Conservation (phyloP, 805 yeast species). For the Saccharomycopsis capsularis region DNA sequence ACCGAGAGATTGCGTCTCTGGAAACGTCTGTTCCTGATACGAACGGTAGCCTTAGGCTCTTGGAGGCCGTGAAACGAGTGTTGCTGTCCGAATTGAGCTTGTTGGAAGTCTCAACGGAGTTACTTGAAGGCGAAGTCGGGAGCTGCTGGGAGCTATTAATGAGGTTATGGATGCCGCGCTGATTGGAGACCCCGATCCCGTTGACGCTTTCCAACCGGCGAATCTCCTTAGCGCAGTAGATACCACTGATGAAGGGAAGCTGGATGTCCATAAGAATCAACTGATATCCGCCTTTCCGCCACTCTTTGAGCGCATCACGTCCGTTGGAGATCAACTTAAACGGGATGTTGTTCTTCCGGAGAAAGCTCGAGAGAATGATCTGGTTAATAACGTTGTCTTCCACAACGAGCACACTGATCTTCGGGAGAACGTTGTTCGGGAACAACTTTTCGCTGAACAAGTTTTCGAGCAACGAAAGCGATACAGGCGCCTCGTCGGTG, state of each 20-base stretch:
- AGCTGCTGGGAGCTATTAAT: neutral
- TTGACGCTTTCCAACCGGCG: constrained; percentile 75
- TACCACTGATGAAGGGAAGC: constrained; percentile 91
- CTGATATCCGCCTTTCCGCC: constrained; percentile 94
- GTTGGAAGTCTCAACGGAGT: constrained; percentile 1
- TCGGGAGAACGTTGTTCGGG: constrained; percentile 62
- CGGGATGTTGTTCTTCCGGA: constrained; percentile 77
- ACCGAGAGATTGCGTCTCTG: no score
- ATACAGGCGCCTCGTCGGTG: neutral
- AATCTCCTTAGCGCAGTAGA: constrained; percentile 90
- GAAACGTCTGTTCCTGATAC: neutral
- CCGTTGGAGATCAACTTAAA: constrained; percentile 89
- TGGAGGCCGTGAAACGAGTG: neutral
- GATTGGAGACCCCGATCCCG: constrained; percentile 48
- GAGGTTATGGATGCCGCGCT: constrained; percentile 2
- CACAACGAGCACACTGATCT: constrained; percentile 84
- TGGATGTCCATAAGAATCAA: constrained; percentile 96
- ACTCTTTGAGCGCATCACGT: constrained; percentile 86
- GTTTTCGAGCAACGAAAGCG: constrained; percentile 9
- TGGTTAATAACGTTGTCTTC: constrained; percentile 96
- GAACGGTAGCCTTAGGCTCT: no score
- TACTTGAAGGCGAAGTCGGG: constrained; percentile 29
- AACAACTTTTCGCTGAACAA: constrained; percentile 17
- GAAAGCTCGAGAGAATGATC: constrained; percentile 81
- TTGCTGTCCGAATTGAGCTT: neutral